Evolutionary conservation across 2,329 filamentous ascomycete genomes (phyloP).

Genomic region (Endoconidiophora laricicola): DNA sequence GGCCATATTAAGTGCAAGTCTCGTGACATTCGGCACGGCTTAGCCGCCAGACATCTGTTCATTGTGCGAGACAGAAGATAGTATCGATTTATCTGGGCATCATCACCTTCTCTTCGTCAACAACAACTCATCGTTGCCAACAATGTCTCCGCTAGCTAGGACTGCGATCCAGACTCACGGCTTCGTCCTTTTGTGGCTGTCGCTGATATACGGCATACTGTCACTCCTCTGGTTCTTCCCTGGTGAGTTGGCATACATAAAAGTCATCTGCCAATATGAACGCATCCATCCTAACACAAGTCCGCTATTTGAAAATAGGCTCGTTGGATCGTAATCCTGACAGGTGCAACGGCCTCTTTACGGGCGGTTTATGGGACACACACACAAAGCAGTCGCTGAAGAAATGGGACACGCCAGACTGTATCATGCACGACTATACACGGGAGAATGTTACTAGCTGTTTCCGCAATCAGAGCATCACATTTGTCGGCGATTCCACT

Average conservation of each 20-base stretch:
- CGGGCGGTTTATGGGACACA: conserved; percentile 33
- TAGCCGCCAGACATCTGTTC: too few relatives aligned
- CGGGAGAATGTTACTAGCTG: conserved; percentile 35
- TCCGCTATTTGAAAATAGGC: neutral
- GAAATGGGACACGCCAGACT: conserved; percentile 43
- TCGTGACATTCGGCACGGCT: too few relatives aligned
- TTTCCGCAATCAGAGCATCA: conserved; percentile 31
- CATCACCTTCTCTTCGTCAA: too few relatives aligned
- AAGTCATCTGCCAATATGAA: neutral
- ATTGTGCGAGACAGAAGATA: too few relatives aligned
- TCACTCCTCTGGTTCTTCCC: neutral
- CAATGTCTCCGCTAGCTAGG: too few relatives aligned
- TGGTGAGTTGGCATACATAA: neutral
- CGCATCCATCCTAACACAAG: neutral
- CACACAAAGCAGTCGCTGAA: conserved; percentile 21
- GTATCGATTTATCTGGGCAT: too few relatives aligned
- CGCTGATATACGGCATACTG: neutral
- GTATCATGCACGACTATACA: conserved; percentile 40
- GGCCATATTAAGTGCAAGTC: too few relatives aligned
- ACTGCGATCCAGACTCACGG: neutral
- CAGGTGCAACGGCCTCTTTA: conserved; percentile 35
- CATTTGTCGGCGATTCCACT: conserved; percentile 45
- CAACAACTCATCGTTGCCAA: too few relatives aligned
- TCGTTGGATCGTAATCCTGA: conserved; percentile 26
- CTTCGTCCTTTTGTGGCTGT: too few relatives aligned